Evolutionary conservation across 2,329 filamentous ascomycete species (phyloP).

Genomic region (Aspergillus neoniger): DNA sequence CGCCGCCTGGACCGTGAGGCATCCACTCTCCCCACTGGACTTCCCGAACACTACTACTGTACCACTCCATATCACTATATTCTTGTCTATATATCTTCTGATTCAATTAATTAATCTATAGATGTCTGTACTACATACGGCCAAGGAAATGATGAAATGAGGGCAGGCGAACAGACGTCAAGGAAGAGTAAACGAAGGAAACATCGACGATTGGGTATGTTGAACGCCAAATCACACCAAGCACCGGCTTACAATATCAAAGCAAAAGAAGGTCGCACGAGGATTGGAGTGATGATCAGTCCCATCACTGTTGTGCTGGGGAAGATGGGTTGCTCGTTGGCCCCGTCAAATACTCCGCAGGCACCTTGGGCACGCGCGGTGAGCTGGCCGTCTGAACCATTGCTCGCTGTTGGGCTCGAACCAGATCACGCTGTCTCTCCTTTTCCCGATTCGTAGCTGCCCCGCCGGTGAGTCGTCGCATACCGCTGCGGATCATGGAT

Average conservation of each 20-base stretch:
- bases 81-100: background rate
- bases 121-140: background rate
- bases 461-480: slow-evolving; percentile 51
- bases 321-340: slow-evolving; percentile 40
- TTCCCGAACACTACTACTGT: no score
- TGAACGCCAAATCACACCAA: slow-evolving; percentile 7
- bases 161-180: background rate
- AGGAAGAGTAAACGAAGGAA: background rate
- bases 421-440: slow-evolving; percentile 47
- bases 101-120: slow-evolving; percentile 2
- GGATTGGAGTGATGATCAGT: background rate
- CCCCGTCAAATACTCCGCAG: slow-evolving; percentile 48
- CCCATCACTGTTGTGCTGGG: slow-evolving; percentile 26
- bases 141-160: background rate
- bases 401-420: slow-evolving; percentile 47
- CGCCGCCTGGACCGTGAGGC: background rate
- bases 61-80: no score
- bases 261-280: background rate
- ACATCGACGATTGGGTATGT: slow-evolving; percentile 12
- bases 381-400: slow-evolving; percentile 41
- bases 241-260: background rate
- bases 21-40: background rate
- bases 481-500: slow-evolving; percentile 48
- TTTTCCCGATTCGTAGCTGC: slow-evolving; percentile 43
- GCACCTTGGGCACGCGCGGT: slow-evolving; percentile 51